Evolutionary conservation across 2,329 filamentous ascomycete genomes (phyloP).

Genomic region (Aspergillus vadensis): DNA sequence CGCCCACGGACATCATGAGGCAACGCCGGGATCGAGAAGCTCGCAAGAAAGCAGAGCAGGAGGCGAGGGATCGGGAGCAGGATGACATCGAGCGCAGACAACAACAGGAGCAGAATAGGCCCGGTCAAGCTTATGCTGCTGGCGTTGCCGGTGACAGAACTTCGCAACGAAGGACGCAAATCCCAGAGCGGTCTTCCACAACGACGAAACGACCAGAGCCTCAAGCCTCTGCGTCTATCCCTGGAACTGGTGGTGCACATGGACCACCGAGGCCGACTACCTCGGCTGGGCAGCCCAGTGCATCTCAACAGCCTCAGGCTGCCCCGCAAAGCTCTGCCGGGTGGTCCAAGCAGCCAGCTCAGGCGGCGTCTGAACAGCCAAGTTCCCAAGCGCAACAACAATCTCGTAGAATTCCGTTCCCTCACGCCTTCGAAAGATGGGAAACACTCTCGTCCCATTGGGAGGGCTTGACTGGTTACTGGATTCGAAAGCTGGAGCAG

Average conservation of each 20-base stretch:
- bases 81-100: slow-evolving; percentile 52
- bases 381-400: slow-evolving; percentile 37
- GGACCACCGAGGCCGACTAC: slow-evolving; percentile 19
- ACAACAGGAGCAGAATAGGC: slow-evolving; percentile 39
- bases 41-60: slow-evolving; percentile 66
- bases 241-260: slow-evolving; percentile 10
- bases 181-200: slow-evolving; percentile 12
- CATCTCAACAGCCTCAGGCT: slow-evolving; percentile 23
- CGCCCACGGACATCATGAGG: slow-evolving; percentile 89
- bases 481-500: slow-evolving; percentile 89
- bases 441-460: slow-evolving; percentile 95
- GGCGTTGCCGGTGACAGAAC: slow-evolving; percentile 39
- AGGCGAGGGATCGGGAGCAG: slow-evolving; percentile 59
- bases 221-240: slow-evolving; percentile 15
- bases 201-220: slow-evolving; percentile 22
- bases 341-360: slow-evolving; percentile 28
- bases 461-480: slow-evolving; percentile 96
- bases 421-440: slow-evolving; percentile 97
- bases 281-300: slow-evolving; percentile 15
- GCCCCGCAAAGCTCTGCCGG: slow-evolving; percentile 20
- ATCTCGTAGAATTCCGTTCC: slow-evolving; percentile 69
- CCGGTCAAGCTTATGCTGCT: slow-evolving; percentile 47
- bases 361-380: slow-evolving; percentile 28
- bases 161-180: slow-evolving; percentile 20
- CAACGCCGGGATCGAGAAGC: slow-evolving; percentile 77